Conservation (phyloP, 176 grass and related monocot genomes). For the Microstegium vimineum region DNA sequence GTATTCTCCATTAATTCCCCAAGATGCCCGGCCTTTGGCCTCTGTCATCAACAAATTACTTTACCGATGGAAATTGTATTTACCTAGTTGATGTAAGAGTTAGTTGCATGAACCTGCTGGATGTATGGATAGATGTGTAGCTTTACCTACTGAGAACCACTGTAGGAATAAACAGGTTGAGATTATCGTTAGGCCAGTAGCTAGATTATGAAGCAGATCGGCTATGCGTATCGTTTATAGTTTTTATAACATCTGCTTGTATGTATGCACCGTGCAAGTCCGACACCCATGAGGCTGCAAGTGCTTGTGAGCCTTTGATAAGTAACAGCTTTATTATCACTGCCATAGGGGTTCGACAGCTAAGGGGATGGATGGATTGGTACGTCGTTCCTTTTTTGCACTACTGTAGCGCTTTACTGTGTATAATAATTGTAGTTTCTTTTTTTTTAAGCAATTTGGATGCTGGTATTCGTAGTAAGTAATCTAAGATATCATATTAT, state of each 20-base stretch:
- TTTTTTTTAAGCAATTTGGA: slow-evolving; percentile 4
- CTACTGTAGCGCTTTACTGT: slow-evolving; percentile 3
- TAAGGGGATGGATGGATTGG: slow-evolving; percentile 1
- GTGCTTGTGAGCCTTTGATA: slow-evolving; percentile 20
- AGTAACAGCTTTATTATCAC: slow-evolving; percentile 26
- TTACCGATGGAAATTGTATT: slow-evolving; percentile 9
- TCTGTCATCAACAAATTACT: slow-evolving; percentile 14
- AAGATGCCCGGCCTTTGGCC: slow-evolving; percentile 36
- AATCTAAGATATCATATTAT: not conserved
- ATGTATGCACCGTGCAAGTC: not conserved
- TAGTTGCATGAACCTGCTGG: slow-evolving; percentile 12
- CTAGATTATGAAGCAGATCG: slow-evolving; percentile 18
- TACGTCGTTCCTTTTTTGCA: not conserved
- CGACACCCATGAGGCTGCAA: slow-evolving; percentile 23
- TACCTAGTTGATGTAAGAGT: slow-evolving; percentile 28
- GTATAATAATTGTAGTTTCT: not conserved
- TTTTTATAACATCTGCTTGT: slow-evolving; percentile 4
- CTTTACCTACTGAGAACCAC: slow-evolving; percentile 28
- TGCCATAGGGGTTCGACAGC: slow-evolving; percentile 14
- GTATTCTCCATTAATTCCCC: slow-evolving; percentile 21
- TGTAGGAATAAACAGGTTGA: slow-evolving; percentile 34
- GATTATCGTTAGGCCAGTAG: slow-evolving; percentile 25
- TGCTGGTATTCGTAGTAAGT: not conserved
- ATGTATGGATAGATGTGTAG: slow-evolving; percentile 9
- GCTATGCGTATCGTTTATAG: not conserved